Evolutionary conservation across 306 rosid genomes (phyloP).

Genomic region (Lablab purpureus): DNA sequence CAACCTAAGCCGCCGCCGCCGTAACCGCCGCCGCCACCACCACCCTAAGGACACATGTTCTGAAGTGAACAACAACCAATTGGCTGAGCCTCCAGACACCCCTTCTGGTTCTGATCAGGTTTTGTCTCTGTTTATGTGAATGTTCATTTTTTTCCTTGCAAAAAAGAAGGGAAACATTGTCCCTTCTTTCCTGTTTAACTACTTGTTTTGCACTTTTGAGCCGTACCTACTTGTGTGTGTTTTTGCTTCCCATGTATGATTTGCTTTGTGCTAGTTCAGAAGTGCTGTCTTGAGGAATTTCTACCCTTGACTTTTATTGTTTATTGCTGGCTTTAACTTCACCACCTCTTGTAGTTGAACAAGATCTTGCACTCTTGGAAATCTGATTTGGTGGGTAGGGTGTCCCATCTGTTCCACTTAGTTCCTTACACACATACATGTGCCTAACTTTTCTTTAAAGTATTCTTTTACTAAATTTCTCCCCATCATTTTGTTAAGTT

Average conservation of each 20-base stretch:
- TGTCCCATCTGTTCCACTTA: slow-evolving; percentile 34
- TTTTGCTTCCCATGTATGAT: neutral
- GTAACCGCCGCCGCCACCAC: neutral
- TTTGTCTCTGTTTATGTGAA: neutral
- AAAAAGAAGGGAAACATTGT: neutral
- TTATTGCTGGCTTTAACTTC: slow-evolving; percentile 20
- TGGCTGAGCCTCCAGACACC: slow-evolving; percentile 48
- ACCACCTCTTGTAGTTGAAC: neutral
- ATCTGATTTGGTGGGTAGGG: slow-evolving; percentile 43
- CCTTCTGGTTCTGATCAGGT: slow-evolving; percentile 58
- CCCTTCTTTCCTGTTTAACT: neutral
- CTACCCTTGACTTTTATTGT: slow-evolving; percentile 38
- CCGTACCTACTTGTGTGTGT: neutral
- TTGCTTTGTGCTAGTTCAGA: slow-evolving; percentile 37
- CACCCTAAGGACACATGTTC: slow-evolving; percentile 41
- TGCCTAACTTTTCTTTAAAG: neutral
- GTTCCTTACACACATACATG: slow-evolving; percentile 27
- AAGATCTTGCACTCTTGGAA: slow-evolving; percentile 19
- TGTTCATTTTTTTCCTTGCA: neutral
- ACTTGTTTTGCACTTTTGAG: slow-evolving; percentile 2
- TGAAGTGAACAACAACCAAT: slow-evolving; percentile 39
- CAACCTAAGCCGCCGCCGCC: slow-evolving; percentile 55
- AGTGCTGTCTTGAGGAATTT: slow-evolving; percentile 2
- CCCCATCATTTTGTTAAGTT: neutral
- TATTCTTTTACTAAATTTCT: neutral